phyloP scores from a whole-genome alignment of 805 yeast species.

The Teunomyces barrocoloradensis region DNA sequence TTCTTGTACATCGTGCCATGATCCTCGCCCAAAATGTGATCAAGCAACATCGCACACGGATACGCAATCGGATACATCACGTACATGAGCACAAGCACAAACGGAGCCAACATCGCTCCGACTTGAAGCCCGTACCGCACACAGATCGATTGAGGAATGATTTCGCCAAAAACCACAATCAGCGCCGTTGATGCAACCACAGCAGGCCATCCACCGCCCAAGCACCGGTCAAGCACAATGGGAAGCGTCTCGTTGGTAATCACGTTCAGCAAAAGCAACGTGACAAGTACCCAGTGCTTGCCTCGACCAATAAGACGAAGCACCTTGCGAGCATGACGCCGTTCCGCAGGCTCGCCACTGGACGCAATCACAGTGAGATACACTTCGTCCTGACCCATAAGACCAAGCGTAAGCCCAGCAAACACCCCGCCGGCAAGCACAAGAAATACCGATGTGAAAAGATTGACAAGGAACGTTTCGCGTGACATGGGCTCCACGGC shows the following conservation, averaged over 20 bases:
- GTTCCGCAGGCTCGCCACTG: constrained; percentile 75
- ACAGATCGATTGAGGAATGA: constrained; percentile 91
- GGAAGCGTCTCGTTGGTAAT: constrained; percentile 94
- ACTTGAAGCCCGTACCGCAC: constrained; percentile 90
- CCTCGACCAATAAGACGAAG: constrained; percentile 72
- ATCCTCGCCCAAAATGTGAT: constrained; percentile 84
- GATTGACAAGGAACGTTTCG: constrained; percentile 46
- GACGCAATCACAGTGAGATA: constrained; percentile 85
- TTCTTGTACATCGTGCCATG: constrained; percentile 94
- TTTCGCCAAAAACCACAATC: constrained; percentile 93
- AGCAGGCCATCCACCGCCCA: constrained; percentile 98
- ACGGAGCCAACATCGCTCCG: constrained; percentile 88
- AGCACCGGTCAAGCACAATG: constrained; percentile 83
- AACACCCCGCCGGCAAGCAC: constrained; percentile 85
- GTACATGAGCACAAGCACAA: constrained; percentile 82
- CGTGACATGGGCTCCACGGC: constrained; percentile 24
- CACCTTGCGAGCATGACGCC: constrained; percentile 68
- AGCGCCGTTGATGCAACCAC: constrained; percentile 90
- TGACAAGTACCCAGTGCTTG: constrained; percentile 95
- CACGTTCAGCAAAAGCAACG: constrained; percentile 79
- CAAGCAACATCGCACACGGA: constrained; percentile 81
- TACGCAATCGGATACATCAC: constrained; percentile 88
- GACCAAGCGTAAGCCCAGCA: constrained; percentile 90
- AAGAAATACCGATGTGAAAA: constrained; percentile 53
- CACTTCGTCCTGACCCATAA: constrained; percentile 98